A percentile compares a stretch with the other conserved stretches of the same genome.
Evolutionary conservation across 768 basidiomycete species (phyloP).

Genomic region (Amanita pallidorosea): DNA sequence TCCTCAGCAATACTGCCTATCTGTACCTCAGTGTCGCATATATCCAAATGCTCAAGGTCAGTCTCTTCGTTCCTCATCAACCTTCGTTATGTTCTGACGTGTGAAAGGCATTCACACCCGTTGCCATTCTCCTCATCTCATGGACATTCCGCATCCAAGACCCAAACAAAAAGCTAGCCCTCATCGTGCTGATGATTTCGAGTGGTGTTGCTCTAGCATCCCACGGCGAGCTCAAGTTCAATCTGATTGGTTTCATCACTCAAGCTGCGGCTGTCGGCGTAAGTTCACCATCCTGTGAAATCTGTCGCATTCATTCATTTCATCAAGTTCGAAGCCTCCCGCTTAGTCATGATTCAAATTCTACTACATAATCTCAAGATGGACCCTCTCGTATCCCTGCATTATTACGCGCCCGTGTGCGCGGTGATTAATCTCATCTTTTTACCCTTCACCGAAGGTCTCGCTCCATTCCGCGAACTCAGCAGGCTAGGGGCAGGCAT

Average conservation of each 20-base stretch:
- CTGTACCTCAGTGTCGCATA: constrained; percentile 87
- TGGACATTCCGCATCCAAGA: constrained; percentile 86
- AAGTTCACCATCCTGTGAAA: constrained; percentile 20
- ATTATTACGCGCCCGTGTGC: constrained; percentile 96
- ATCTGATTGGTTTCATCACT: constrained; percentile 76
- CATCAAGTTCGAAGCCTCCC: constrained; percentile 78
- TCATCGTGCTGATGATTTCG: constrained; percentile 89
- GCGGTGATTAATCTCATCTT: constrained; percentile 79
- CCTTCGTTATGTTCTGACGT: background rate
- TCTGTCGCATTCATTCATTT: too few species aligned
- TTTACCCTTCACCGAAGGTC: constrained; percentile 87
- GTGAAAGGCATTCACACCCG: constrained; percentile 75
- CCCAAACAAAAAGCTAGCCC: constrained; percentile 65
- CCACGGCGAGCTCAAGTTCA: constrained; percentile 80
- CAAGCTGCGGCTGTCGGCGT: constrained; percentile 83
- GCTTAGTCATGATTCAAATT: constrained; percentile 93
- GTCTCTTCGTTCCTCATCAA: background rate
- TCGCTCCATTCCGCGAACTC: constrained; percentile 74
- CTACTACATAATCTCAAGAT: constrained; percentile 93
- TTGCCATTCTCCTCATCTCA: constrained; percentile 87
- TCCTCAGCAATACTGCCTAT: constrained; percentile 89
- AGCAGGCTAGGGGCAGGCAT: constrained; percentile 54
- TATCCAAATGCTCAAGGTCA: constrained; percentile 93
- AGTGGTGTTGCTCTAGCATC: constrained; percentile 83
- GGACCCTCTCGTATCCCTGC: constrained; percentile 91